These are phyloP conservation scores for Pestalotiopsis sp. DNA, from an alignment of 2,329 filamentous ascomycete species.

Conservation along the genomic window DNA sequence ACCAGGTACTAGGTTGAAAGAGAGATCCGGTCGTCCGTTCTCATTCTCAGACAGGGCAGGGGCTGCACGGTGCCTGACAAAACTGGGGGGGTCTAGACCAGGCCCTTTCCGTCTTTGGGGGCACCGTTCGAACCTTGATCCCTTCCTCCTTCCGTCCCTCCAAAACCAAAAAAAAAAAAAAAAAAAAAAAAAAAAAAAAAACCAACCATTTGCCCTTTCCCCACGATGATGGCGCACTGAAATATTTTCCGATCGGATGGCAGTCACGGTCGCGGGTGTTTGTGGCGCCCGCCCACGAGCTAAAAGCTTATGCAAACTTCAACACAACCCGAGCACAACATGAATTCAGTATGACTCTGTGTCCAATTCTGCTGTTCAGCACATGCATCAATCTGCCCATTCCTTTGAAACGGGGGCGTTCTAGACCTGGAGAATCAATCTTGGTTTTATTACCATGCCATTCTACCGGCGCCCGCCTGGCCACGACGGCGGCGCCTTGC, in stretches of 20 bases:
- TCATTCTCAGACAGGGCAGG: too few species aligned
- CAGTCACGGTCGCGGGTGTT: neutral
- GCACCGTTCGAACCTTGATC: neutral
- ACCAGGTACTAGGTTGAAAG: too few species aligned
- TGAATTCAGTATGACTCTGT: neutral
- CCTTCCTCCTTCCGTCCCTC: neutral
- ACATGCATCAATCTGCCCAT: neutral
- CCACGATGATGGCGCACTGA: neutral
- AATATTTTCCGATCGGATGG: neutral
- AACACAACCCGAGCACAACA: neutral
- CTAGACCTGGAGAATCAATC: neutral
- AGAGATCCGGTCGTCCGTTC: too few species aligned
- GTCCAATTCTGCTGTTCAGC: neutral
- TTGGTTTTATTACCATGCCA: neutral
- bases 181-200: too few species aligned
- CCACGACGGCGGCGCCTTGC: too few species aligned
- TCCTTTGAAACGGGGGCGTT: neutral
- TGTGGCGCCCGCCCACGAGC: neutral
- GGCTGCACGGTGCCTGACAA: too few species aligned
- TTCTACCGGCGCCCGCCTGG: too few species aligned
- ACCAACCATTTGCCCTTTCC: neutral
- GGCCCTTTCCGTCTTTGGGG: neutral
- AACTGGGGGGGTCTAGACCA: neutral
- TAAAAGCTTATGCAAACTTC: slow-evolving; percentile 2
- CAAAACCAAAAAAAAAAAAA: neutral